Evolutionary conservation across 2,329 filamentous ascomycete species (phyloP), one percentile per base, ranked within the genome.

Genomic region (Aotearoamyces nothofagi): DNA sequence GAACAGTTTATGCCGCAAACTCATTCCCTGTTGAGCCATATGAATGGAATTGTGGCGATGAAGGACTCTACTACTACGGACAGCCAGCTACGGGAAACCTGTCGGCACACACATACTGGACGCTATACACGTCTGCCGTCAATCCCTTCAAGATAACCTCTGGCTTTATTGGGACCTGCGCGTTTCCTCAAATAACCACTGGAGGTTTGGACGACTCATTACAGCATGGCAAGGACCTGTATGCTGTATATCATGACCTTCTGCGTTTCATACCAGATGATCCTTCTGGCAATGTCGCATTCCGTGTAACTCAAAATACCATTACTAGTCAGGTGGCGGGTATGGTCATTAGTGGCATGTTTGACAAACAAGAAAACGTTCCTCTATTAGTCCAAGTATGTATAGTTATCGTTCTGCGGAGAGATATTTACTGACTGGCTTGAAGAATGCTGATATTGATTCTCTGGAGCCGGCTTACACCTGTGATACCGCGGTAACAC

Each of bases 291-390:
- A 57, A 56, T 10, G 60, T 80, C 17, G 52, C 51, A 27, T 87
- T 76, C 51, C 66, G 80, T 30, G 79, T 87, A 8, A 86, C 81
- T 0, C 80, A 80, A 48, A 90, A 90, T 51, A 61, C 73, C 28
- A 87, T 92, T 44, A 90, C 82, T 2, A 78, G 69, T 42, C 78
- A 90, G 51, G 80, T 87, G 10, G 78, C 77, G 8, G 68, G 75
- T 32, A 81, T 82, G 68, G 50, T 87, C 5, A 62, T 83, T 31
- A 57, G 64, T 32, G 81, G 76, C 33, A 82, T 83, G 72, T 78
- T 69, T 53, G 54, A 54, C 0, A 50, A 52, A 0, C 46, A 52
- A 1, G 49, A 50, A 1, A 42, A 57, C 1, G 45, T 58, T 2
- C 62, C 65, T 1, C 45, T 76, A 1, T 40, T 58, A 13, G 51